These are phyloP conservation scores for Naganishia sp. DNA, from an alignment of 1,284 basidiomycete species.

Conservation along the genomic window DNA sequence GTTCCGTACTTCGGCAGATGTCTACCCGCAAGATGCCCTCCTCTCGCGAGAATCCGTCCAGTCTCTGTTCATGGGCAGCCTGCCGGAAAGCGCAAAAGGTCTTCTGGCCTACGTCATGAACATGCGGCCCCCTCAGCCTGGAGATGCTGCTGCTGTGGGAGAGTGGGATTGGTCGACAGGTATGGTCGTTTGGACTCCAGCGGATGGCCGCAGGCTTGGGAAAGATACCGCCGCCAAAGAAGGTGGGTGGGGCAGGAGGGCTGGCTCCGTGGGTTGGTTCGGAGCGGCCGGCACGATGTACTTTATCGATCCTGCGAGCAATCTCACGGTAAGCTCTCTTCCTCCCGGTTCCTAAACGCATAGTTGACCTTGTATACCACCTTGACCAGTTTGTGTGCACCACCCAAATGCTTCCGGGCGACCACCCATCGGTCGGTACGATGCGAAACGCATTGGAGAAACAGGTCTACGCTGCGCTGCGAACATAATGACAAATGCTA, in stretches of 20 bases:
- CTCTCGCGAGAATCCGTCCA: conserved; percentile 36
- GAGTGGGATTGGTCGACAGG: conserved; percentile 46
- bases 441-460: conserved; percentile 37
- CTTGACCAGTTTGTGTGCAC: conserved; percentile 36
- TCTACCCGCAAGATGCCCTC: conserved; percentile 23
- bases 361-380: background rate
- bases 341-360: background rate
- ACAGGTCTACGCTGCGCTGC: conserved; percentile 35
- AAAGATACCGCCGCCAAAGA: background rate
- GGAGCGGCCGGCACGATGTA: conserved; percentile 44
- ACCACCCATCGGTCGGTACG: conserved; percentile 11
- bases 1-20: conserved; percentile 32
- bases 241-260: conserved; percentile 37
- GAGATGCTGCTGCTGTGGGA: conserved; percentile 26
- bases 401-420: conserved; percentile 38
- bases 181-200: conserved; percentile 37
- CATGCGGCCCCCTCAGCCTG: conserved; percentile 12
- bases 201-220: conserved; percentile 30
- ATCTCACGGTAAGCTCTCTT: conserved; percentile 39
- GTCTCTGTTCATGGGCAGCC: conserved; percentile 38
- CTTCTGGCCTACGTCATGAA: conserved; percentile 33
- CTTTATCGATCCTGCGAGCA: conserved; percentile 40
- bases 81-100: conserved; percentile 32
- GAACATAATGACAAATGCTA: conserved; percentile 12
- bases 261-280: conserved; percentile 42